Base-by-base conservation (phyloP, 2,329 filamentous ascomycete species). In the Trichoderma sp. region DNA sequence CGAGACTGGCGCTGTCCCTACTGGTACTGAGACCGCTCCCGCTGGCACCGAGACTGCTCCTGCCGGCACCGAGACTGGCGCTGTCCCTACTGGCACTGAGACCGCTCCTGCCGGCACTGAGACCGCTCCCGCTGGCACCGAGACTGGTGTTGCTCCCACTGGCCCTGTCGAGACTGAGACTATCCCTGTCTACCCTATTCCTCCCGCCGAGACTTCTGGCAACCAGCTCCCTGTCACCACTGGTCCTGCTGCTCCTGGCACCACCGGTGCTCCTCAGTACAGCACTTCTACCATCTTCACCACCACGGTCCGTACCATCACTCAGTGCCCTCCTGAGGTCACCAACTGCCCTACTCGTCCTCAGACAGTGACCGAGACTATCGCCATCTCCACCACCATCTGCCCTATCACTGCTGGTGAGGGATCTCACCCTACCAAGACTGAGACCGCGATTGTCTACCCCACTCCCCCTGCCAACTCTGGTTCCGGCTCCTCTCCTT, bases 221-320 rank as follows among this genome's bases (percentile, higher is more conserved):
- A 10, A 27, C n/a, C 61, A 60, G 60, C 59, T 37, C 17, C 68
- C 68, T 10, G 71, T 67, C 52, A 71, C 67, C 64, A 71, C 70
- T 29, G 37, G 52, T 37, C 8, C 32, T 39, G 37, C 72, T 66
- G 22, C 13, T 50, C 59, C 59, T 8, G 59, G 37, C 9, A 75
- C 79, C 69, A 52, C 59, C 8, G 59, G 32, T 22, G 32, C 25
- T 53, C 59, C 45, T 29, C 45, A 63, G 59, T 75, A 80, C 70
- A 84, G 83, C 74, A 84, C 84, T 72, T 80, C 78, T 66, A 84
- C 86, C 76, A 79, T 88, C 81, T 87, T 84, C 83, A 77, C 80
- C 73, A 88, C 86, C 76, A 81, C 82, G 73, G 80, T 87, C 76
- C 80, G 85, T 76, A 90, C 87, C 79, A 80, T 89, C 82, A 89